These are phyloP conservation scores for Lactarius tabidus DNA, from an alignment of 768 basidiomycete genomes.

Conservation along the genomic window DNA sequence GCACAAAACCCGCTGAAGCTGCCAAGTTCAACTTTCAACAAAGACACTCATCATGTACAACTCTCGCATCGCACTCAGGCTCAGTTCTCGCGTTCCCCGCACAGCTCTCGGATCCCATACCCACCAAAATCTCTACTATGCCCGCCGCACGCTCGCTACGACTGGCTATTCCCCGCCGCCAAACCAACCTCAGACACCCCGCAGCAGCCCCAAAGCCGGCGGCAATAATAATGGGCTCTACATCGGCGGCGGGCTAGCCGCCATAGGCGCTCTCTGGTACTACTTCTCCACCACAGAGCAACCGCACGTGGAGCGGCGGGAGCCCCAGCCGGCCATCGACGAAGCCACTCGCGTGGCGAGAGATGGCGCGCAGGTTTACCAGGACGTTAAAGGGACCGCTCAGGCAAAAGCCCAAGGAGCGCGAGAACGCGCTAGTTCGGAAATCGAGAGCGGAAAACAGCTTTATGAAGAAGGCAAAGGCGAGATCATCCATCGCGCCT, in stretches of 20 bases:
- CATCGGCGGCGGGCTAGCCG: slow-evolving; percentile 13
- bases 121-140: too few species aligned
- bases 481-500: neutral
- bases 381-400: slow-evolving; percentile 6
- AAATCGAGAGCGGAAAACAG: slow-evolving; percentile 15
- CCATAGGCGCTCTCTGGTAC: slow-evolving; percentile 20
- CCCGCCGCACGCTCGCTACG: slow-evolving; percentile 7
- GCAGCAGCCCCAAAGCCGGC: neutral
- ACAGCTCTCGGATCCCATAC: neutral
- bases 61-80: slow-evolving; percentile 4
- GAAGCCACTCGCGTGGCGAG: neutral
- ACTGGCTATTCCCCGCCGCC: slow-evolving; percentile 7
- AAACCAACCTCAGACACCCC: neutral
- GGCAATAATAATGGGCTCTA: neutral
- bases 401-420: slow-evolving; percentile 4
- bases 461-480: slow-evolving; percentile 10
- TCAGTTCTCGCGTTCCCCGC: slow-evolving; percentile 11
- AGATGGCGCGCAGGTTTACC: slow-evolving; percentile 8
- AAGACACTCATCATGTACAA: neutral
- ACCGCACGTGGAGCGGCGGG: neutral
- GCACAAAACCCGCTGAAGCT: too few species aligned
- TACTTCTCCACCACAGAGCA: slow-evolving; percentile 11
- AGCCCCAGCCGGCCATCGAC: neutral
- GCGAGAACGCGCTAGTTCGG: slow-evolving; percentile 1
- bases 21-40: neutral